These are phyloP conservation scores for Circinella umbellata DNA, from an alignment of 371 early-diverging fungal genomes.

Conservation along the genomic window DNA sequence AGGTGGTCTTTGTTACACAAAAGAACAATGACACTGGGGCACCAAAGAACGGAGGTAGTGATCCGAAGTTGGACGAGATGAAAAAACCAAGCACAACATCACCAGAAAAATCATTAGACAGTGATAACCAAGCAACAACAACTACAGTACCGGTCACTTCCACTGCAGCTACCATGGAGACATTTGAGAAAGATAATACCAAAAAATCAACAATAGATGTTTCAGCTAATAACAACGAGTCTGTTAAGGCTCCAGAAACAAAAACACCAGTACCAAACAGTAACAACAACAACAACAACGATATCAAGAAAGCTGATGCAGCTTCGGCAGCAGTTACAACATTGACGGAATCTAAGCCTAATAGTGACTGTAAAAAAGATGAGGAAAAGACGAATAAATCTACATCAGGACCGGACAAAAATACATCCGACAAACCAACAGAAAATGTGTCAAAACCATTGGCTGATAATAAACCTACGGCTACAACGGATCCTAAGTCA, in stretches of 20 bases:
- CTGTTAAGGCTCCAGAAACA: too few species aligned
- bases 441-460: background rate
- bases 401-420: background rate
- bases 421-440: background rate
- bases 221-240: too few species aligned
- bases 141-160: too few species aligned
- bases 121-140: too few species aligned
- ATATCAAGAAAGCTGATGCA: background rate
- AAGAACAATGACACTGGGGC: conserved; percentile 2
- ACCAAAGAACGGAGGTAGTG: background rate
- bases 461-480: background rate
- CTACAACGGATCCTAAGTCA: background rate
- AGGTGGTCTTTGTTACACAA: conserved; percentile 54
- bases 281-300: background rate
- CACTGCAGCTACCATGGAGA: too few species aligned
- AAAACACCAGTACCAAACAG: background rate
- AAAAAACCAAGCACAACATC: background rate
- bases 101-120: too few species aligned
- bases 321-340: background rate
- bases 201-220: too few species aligned
- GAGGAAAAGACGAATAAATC: background rate
- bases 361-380: background rate
- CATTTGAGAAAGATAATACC: too few species aligned
- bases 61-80: conserved; percentile 1
- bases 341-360: background rate